These are phyloP conservation scores for Xylariaceae sp. DNA, from an alignment of 2,329 filamentous ascomycete species.

Conservation along the genomic window DNA sequence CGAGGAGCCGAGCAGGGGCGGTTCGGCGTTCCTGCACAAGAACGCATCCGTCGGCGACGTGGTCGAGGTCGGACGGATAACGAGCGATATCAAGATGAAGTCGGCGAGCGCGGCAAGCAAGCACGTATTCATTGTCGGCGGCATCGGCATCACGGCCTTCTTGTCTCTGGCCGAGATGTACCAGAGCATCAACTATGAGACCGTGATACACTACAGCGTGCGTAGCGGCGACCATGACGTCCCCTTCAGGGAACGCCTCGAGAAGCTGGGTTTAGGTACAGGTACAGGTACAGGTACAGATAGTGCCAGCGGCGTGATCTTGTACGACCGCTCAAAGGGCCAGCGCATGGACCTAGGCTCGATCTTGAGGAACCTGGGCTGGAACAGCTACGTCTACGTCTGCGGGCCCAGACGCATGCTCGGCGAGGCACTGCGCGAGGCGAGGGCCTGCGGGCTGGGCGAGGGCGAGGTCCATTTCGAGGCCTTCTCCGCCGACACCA, in stretches of 20 bases:
- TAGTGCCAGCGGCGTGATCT: slow-evolving; percentile 43
- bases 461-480: slow-evolving; percentile 55
- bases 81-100: slow-evolving; percentile 43
- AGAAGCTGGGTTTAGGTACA: slow-evolving; percentile 37
- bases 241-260: slow-evolving; percentile 47
- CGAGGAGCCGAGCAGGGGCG: slow-evolving; percentile 51
- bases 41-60: slow-evolving; percentile 41
- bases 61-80: slow-evolving; percentile 47
- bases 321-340: too few relatives aligned
- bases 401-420: slow-evolving; percentile 56
- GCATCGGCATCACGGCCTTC: slow-evolving; percentile 63
- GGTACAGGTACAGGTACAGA: slow-evolving; percentile 50
- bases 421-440: slow-evolving; percentile 41
- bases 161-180: slow-evolving; percentile 42
- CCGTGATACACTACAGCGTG: slow-evolving; percentile 55
- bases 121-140: slow-evolving; percentile 59
- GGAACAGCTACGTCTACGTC: slow-evolving; percentile 55
- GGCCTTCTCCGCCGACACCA: slow-evolving; percentile 48
- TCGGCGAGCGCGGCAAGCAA: slow-evolving; percentile 43
- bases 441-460: slow-evolving; percentile 37
- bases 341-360: slow-evolving; percentile 46
- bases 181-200: slow-evolving; percentile 42
- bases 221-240: slow-evolving; percentile 45
- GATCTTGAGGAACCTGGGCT: slow-evolving; percentile 41
- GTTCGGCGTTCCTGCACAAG: slow-evolving; percentile 54